Evolutionary conservation across 495 filamentous ascomycete species (phyloP).

Genomic region (Podospora tetraspora): DNA sequence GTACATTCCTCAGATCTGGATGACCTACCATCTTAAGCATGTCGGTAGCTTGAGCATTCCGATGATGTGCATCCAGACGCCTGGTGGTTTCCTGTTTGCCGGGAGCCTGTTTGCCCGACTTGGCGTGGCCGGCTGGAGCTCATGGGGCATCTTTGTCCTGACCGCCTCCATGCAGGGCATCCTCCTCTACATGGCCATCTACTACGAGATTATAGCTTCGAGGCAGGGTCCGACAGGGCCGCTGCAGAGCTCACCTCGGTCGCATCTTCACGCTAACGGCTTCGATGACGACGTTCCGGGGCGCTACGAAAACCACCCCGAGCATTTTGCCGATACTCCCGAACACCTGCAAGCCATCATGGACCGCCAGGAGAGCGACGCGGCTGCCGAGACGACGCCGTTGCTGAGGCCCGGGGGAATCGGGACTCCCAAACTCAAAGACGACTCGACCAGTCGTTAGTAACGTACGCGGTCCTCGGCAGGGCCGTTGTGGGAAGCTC

Average conservation of each 20-base stretch:
- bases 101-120: constrained; percentile 75
- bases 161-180: constrained; percentile 81
- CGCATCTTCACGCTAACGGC: constrained; percentile 28
- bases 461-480: neutral
- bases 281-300: constrained; percentile 32
- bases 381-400: constrained; percentile 39
- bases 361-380: constrained; percentile 40
- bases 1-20: constrained; percentile 92
- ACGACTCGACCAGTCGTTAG: constrained; percentile 13
- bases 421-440: constrained; percentile 27
- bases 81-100: constrained; percentile 84
- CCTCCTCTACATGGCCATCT: constrained; percentile 74
- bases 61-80: constrained; percentile 98
- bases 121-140: constrained; percentile 84
- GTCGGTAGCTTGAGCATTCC: constrained; percentile 88
- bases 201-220: constrained; percentile 55
- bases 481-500: neutral
- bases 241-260: neutral
- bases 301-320: constrained; percentile 36
- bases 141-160: constrained; percentile 83
- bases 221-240: neutral
- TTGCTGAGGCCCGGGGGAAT: constrained; percentile 37
- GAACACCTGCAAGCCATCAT: constrained; percentile 37
- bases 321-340: constrained; percentile 36
- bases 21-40: constrained; percentile 75